Percentiles rank a stretch among this genome's conserved stretches.
Evolutionary conservation across 2,329 filamentous ascomycete genomes (phyloP).

Genomic region (Sphaceloma murrayae): DNA sequence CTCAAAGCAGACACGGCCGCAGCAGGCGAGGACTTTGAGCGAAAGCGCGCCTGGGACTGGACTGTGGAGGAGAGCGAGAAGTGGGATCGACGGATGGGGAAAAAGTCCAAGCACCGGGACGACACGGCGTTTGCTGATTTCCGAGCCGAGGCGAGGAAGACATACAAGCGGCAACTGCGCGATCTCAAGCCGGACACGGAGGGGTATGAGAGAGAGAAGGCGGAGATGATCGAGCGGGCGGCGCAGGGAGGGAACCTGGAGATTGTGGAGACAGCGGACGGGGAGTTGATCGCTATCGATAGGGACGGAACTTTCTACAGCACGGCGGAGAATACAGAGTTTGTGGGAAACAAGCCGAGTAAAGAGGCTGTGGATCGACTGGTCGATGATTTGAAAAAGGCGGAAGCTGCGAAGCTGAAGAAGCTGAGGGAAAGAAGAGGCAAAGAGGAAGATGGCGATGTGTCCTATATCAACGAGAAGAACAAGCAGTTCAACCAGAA

Average conservation of each 20-base stretch:
- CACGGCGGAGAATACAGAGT: constrained; percentile 71
- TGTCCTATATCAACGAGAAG: constrained; percentile 99
- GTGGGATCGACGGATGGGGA: constrained; percentile 85
- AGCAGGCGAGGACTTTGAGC: constrained; percentile 83
- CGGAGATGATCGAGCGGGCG: constrained; percentile 72
- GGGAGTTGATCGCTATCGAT: constrained; percentile 89
- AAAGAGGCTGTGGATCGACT: constrained; percentile 80
- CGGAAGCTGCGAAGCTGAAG: constrained; percentile 77
- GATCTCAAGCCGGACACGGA: constrained; percentile 69
- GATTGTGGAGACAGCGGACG: constrained; percentile 90
- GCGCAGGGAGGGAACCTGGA: constrained; percentile 77
- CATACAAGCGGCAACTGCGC: constrained; percentile 84
- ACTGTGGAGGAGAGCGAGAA: constrained; percentile 87
- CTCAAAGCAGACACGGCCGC: constrained; percentile 85
- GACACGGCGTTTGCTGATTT: constrained; percentile 88
- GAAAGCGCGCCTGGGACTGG: constrained; percentile 98
- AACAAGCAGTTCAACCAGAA: constrained; percentile 99
- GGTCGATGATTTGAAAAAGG: constrained; percentile 76
- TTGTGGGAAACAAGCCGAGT: constrained; percentile 76
- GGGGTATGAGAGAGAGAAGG: constrained; percentile 78
- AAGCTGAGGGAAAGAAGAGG: constrained; percentile 69
- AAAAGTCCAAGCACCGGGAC: constrained; percentile 71
- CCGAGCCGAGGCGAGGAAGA: constrained; percentile 74
- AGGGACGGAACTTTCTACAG: constrained; percentile 85
- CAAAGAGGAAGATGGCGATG: constrained; percentile 76